Percentiles rank a stretch among this genome's conserved stretches.
Conservation (phyloP, 1,284 basidiomycete species). For the Boletus semigastroideus region DNA sequence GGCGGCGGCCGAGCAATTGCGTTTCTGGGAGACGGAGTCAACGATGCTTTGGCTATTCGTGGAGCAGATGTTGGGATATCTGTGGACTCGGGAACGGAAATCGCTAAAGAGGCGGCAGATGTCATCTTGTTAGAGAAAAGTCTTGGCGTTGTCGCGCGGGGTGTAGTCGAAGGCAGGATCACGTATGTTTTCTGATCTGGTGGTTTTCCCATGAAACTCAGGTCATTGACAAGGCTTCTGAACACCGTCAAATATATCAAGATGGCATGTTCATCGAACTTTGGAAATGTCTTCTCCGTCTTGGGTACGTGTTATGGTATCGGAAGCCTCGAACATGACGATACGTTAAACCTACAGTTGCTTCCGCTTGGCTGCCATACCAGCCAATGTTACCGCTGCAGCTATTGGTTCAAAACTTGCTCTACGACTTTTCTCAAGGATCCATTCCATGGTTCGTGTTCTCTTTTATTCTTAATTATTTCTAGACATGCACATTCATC, state of each 20-base stretch:
- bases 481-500: conserved; percentile 3
- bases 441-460: conserved; percentile 31
- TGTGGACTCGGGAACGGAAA: conserved; percentile 97
- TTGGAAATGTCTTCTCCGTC: conserved; percentile 35
- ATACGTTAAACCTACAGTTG: conserved; percentile 20
- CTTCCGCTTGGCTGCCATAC: conserved; percentile 34
- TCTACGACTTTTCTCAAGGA: conserved; percentile 34
- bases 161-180: conserved; percentile 34
- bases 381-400: conserved; percentile 34
- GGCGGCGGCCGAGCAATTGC: conserved; percentile 31
- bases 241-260: conserved; percentile 35
- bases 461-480: not conserved
- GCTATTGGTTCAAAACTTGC: conserved; percentile 28
- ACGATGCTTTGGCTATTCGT: conserved; percentile 34
- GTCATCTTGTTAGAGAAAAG: conserved; percentile 85
- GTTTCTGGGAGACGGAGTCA: conserved; percentile 35
- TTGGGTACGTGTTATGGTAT: conserved; percentile 23
- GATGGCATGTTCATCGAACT: conserved; percentile 35
- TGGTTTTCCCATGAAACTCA: conserved; percentile 12
- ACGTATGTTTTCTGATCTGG: conserved; percentile 21
- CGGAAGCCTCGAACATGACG: not conserved
- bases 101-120: conserved; percentile 97
- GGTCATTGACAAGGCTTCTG: conserved; percentile 22
- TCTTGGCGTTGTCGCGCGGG: conserved; percentile 32
- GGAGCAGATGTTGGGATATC: conserved; percentile 93